Evolutionary conservation across 495 filamentous ascomycete species (phyloP), one percentile per base, ranked within the genome.

Genomic region (Hypoxylon lenormandii): DNA sequence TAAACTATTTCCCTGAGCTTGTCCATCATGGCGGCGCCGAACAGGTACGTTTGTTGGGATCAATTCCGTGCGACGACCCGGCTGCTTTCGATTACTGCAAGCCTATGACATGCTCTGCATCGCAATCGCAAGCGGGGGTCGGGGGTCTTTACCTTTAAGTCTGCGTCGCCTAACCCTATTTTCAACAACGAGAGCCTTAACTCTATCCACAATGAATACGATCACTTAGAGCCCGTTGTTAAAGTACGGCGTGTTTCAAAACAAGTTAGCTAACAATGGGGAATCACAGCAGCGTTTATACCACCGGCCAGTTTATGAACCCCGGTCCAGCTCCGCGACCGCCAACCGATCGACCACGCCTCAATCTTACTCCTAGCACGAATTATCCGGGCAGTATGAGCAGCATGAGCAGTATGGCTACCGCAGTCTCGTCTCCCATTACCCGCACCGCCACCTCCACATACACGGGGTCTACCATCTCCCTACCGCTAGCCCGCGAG

Each of bases 261-360:
- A 56, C 12, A 12, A 10, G 42, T 43, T 52, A 19, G 48, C 71
- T 76, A 53, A 76, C 62, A 2, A 55, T 53, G 46, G 10, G 12
- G 38, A 47, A 46, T 37, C 42, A 43, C 58, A 68, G 72, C 70
- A 88, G 86, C 69, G 80, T 87, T 72, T 92, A 91, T 78, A 81
- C 86, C 46, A 81, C 83, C 60, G 86, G 86, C 73, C 88, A 90
- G 77, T 98, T 98, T 80, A 95, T 97, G 91, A 98, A 97, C 75
- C 93, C 95, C 59, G 92, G 95, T 49, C 94, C 95, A 47, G 94
- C 95, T 57, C 95, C 95, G 45, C 88, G 90, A 65, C 95, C 95
- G 47, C 95, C 95, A 12, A 89, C 88, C 38, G 91, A 94, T 71
- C 89, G 91, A 61, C 91, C 92, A 57, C 90, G 90, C 67, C 87